phyloP scores from a whole-genome alignment of 1,284 basidiomycete species.

The Inonotus obliquus region DNA sequence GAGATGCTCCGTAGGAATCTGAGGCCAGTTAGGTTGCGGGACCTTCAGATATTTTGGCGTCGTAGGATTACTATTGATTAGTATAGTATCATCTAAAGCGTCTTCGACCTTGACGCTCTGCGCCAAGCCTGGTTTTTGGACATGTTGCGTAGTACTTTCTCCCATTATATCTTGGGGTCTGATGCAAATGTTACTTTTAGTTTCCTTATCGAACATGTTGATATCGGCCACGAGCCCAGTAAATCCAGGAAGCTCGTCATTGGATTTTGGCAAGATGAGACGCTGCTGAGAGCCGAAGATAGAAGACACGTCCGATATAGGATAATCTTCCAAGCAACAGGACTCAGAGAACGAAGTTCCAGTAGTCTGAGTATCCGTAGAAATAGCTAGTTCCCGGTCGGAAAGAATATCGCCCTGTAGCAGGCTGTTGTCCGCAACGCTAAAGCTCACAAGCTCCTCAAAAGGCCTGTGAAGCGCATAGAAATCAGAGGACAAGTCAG shows the following conservation, averaged over 20 bases:
- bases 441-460: neutral
- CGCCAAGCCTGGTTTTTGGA: neutral
- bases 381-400: neutral
- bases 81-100: constrained; percentile 12
- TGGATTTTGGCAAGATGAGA: neutral
- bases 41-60: neutral
- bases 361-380: neutral
- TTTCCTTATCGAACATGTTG: constrained; percentile 35
- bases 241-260: neutral
- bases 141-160: neutral
- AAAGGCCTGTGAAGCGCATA: neutral
- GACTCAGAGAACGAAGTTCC: neutral
- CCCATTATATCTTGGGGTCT: constrained; percentile 44
- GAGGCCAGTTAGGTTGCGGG: neutral
- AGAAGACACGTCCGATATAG: neutral
- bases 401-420: constrained; percentile 3
- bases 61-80: neutral
- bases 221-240: constrained; percentile 36
- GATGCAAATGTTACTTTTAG: constrained; percentile 31
- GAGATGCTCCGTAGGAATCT: neutral
- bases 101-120: neutral
- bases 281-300: neutral
- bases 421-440: neutral
- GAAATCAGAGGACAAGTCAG: neutral
- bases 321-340: neutral